phyloP scores from a whole-genome alignment of 306 rosid species.

The Ammopiptanthus mongolicus region DNA sequence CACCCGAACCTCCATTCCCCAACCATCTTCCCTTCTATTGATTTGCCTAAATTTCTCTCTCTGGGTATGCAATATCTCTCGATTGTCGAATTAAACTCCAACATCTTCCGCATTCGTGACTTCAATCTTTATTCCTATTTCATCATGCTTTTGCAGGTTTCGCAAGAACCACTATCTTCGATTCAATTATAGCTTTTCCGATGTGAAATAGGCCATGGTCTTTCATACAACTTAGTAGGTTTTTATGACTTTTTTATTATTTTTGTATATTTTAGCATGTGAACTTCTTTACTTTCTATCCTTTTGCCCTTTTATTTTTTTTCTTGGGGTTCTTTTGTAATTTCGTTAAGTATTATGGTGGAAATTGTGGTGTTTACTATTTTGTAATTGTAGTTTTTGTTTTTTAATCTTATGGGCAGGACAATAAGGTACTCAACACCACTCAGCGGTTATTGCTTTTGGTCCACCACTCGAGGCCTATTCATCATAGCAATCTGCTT shows the following conservation, averaged over 20 bases:
- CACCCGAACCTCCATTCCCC: no score
- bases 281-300: background rate
- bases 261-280: background rate
- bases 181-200: background rate
- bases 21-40: no score
- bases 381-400: conserved; percentile 2
- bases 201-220: background rate
- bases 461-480: conserved; percentile 66
- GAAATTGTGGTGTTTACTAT: background rate
- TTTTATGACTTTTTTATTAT: conserved; percentile 14
- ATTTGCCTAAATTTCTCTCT: no score
- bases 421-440: conserved; percentile 27
- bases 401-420: conserved; percentile 9
- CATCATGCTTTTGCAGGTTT: conserved; percentile 59
- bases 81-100: conserved; percentile 62
- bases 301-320: no score
- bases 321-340: no score
- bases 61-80: no score
- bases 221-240: background rate
- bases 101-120: conserved; percentile 42
- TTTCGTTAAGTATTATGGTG: background rate
- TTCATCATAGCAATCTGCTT: conserved; percentile 62
- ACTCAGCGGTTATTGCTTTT: conserved; percentile 68
- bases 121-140: conserved; percentile 66
- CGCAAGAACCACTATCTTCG: background rate